A percentile compares a stretch with the other conserved stretches of the same genome.
Evolutionary conservation across 1,139 yeast species (phyloP).

Genomic region (Blastobotrys aristatus): DNA sequence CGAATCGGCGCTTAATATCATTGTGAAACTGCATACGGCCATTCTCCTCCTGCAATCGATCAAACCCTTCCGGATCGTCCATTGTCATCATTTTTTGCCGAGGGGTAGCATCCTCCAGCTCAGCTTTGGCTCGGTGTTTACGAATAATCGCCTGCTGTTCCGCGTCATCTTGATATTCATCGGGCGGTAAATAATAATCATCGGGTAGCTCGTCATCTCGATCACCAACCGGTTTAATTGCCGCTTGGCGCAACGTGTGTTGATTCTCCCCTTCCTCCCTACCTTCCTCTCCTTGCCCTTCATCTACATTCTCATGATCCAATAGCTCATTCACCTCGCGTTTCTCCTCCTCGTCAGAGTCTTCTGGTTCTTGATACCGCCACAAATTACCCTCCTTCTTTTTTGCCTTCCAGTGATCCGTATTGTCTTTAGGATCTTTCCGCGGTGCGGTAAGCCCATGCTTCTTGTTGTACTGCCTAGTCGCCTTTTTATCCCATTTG

Average conservation of each 20-base stretch:
- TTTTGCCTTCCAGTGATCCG: conserved; percentile 11
- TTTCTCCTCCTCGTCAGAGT: conserved; percentile 4
- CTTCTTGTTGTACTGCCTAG: conserved; percentile 23
- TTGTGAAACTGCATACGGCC: conserved; percentile 22
- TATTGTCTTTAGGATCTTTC: conserved; percentile 4
- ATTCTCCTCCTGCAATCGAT: conserved; percentile 19
- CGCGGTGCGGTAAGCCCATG: conserved; percentile 19
- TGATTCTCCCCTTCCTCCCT: conserved; percentile 5
- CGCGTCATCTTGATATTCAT: conserved; percentile 8
- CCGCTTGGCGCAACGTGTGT: conserved; percentile 13
- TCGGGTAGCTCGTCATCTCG: not conserved
- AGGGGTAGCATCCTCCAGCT: not conserved
- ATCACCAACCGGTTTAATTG: conserved; percentile 1
- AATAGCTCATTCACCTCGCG: conserved; percentile 9
- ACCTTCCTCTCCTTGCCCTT: conserved; percentile 3
- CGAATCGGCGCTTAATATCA: conserved; percentile 25
- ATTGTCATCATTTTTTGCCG: conserved; percentile 4
- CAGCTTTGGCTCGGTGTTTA: conserved; percentile 1
- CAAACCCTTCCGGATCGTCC: conserved; percentile 21
- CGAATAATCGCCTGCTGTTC: conserved; percentile 4
- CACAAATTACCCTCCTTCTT: conserved; percentile 13
- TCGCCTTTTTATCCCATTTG: conserved; percentile 30
- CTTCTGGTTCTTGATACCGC: conserved; percentile 12
- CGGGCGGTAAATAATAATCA: conserved; percentile 10
- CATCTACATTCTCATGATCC: not conserved